phyloP scores from a whole-genome alignment of 257 asterid genomes.

The Paraleonurus japonicus region DNA sequence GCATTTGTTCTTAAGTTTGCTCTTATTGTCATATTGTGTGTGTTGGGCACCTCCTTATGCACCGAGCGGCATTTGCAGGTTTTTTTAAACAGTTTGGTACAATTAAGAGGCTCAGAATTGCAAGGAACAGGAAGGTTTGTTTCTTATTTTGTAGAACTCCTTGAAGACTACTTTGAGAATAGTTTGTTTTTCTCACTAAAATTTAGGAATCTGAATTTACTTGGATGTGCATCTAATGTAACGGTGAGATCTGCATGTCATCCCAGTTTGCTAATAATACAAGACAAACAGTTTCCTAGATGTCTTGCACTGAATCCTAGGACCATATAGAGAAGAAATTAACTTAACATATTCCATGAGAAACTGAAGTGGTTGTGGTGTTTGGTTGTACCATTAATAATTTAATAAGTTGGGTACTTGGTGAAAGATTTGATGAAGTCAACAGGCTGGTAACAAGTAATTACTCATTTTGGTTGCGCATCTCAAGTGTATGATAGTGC shows the following conservation, averaged over 20 bases:
- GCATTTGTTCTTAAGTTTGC: background rate
- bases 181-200: background rate
- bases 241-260: background rate
- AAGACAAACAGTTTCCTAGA: background rate
- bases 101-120: slow-evolving; percentile 76
- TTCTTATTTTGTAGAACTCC: background rate
- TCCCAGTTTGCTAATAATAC: background rate
- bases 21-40: background rate
- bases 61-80: slow-evolving; percentile 45
- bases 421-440: background rate
- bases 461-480: background rate
- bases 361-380: background rate
- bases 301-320: background rate
- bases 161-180: background rate
- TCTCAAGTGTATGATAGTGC: background rate
- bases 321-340: background rate
- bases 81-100: slow-evolving; percentile 92
- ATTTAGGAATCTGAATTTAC: background rate
- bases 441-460: background rate
- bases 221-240: background rate
- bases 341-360: background rate
- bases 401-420: background rate
- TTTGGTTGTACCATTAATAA: background rate
- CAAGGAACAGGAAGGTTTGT: slow-evolving; percentile 86
- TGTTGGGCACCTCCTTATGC: background rate